phyloP scores from a whole-genome alignment of 345 rosid species.

The Heritiera littoralis region DNA sequence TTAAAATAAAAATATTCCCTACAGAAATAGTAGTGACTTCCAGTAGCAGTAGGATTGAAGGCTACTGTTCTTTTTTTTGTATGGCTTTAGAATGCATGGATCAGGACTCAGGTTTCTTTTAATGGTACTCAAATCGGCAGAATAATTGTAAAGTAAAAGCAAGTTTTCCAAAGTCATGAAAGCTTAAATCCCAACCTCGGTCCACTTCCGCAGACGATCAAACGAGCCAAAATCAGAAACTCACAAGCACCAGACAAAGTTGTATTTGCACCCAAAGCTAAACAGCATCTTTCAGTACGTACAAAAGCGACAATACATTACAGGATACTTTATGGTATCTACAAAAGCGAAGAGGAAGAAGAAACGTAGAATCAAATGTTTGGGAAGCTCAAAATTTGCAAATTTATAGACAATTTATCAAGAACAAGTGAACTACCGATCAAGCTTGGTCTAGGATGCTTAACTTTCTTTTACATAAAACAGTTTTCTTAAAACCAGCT shows the following conservation, averaged over 20 bases:
- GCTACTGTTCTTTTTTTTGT: neutral
- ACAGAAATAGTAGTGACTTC: neutral
- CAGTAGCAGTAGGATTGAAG: neutral
- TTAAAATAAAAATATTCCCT: neutral
- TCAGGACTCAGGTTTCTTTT: neutral
- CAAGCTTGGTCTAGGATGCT: neutral
- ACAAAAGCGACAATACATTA: slow-evolving; percentile 18
- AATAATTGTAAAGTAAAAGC: neutral
- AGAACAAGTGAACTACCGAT: neutral
- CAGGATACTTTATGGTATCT: too few relatives aligned
- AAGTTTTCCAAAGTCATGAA: neutral
- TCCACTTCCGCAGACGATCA: slow-evolving; percentile 8
- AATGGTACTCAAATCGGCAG: neutral
- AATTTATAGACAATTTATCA: neutral
- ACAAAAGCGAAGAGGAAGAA: neutral
- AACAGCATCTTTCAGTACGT: neutral
- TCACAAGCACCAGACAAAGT: slow-evolving; percentile 13
- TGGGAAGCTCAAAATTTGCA: neutral
- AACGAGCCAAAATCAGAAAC: slow-evolving; percentile 6
- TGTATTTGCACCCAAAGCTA: neutral
- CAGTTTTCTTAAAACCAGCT: neutral
- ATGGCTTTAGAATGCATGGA: neutral
- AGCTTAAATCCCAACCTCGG: slow-evolving; percentile 11
- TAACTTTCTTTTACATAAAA: neutral
- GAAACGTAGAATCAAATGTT: neutral